Evolutionary conservation across 2,329 filamentous ascomycete genomes (phyloP).

Genomic region (Fusarium protoensiforme): DNA sequence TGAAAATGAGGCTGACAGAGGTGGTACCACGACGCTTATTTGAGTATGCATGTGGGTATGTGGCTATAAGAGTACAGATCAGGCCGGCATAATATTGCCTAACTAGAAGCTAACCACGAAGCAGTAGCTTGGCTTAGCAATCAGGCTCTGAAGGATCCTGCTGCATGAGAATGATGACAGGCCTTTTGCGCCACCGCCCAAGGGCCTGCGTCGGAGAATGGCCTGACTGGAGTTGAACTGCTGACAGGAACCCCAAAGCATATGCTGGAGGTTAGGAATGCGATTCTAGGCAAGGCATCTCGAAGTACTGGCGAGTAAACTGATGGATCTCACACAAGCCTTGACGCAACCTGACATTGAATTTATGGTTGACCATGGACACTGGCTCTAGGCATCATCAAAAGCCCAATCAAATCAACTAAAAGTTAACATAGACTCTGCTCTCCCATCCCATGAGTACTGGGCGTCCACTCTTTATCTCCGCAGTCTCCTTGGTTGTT

Average conservation of each 20-base stretch:
- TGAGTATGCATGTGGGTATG: too few relatives aligned
- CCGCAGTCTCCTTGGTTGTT: accelerated
- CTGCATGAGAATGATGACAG: not conserved
- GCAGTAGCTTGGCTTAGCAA: not conserved
- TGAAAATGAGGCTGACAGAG: too few relatives aligned
- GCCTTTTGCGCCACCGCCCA: not conserved
- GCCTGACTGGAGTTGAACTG: not conserved
- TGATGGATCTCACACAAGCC: not conserved
- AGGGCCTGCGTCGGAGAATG: not conserved
- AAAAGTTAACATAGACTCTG: slow-evolving; percentile 33
- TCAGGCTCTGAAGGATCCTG: not conserved
- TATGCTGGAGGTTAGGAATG: not conserved
- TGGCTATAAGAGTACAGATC: too few relatives aligned
- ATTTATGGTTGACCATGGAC: not conserved
- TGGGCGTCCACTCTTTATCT: slow-evolving; percentile 1
- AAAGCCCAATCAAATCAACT: not conserved
- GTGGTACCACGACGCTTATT: too few relatives aligned
- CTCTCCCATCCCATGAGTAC: slow-evolving; percentile 32
- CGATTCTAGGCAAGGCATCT: not conserved
- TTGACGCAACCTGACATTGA: not conserved
- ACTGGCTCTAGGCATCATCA: not conserved
- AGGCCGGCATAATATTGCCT: too few relatives aligned
- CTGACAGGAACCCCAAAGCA: not conserved
- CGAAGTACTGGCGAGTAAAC: not conserved
- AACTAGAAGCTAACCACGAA: too few relatives aligned